A percentile compares a stretch with the other conserved stretches of the same genome.
phyloP scores from a whole-genome alignment of 176 grass and related monocot genomes.

The Triticum dicoccoides region DNA sequence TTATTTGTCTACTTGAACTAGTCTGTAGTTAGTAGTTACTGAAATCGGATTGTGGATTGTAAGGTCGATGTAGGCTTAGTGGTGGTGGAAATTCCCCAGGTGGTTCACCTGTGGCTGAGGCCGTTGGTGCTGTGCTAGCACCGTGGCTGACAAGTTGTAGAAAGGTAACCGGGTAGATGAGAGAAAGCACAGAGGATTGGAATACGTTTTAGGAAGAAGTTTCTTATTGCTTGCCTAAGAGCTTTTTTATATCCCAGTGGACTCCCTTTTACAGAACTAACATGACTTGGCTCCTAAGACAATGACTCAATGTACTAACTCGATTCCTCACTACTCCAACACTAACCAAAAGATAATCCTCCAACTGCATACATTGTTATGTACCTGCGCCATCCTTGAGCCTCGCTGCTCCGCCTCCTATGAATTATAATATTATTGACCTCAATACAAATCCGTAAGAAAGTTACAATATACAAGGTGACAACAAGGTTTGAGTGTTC shows the following conservation, averaged over 20 bases:
- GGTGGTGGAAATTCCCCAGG: neutral
- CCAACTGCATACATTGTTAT: neutral
- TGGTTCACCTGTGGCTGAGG: neutral
- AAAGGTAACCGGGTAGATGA: neutral
- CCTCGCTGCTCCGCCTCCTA: neutral
- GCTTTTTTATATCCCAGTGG: neutral
- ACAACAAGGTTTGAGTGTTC: neutral
- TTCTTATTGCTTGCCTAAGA: neutral
- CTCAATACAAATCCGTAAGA: neutral
- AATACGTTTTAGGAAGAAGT: neutral
- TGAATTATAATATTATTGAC: neutral
- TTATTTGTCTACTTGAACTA: neutral
- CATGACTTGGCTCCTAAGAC: neutral
- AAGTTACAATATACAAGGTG: neutral
- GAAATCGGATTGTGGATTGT: constrained; percentile 2
- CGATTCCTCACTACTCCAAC: neutral
- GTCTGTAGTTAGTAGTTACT: neutral
- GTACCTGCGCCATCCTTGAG: neutral
- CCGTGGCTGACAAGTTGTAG: neutral
- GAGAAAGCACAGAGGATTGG: neutral
- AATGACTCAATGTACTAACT: neutral
- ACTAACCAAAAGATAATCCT: neutral
- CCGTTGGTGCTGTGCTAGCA: neutral
- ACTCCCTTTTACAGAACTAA: neutral
- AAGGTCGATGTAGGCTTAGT: neutral